These are phyloP conservation scores for Cordyceps pruinosa DNA, from an alignment of 2,329 filamentous ascomycete species.

Conservation along the genomic window DNA sequence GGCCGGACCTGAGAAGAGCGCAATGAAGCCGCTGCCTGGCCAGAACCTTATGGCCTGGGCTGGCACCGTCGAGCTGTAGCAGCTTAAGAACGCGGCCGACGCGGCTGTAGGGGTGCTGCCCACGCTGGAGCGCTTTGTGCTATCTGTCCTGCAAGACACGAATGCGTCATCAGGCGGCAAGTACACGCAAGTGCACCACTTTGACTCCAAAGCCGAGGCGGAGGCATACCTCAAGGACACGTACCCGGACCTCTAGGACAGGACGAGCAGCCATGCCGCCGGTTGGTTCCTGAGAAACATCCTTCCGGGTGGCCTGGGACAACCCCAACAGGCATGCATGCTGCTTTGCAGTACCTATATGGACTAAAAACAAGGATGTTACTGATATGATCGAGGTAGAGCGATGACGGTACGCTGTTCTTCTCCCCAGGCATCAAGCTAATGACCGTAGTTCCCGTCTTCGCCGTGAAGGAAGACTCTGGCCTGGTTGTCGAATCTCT, in stretches of 20 bases:
- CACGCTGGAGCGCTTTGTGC: slow-evolving; percentile 30
- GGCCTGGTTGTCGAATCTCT: slow-evolving; percentile 20
- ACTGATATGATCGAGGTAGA: slow-evolving; percentile 10
- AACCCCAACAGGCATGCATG: slow-evolving; percentile 13
- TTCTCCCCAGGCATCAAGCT: slow-evolving; percentile 15
- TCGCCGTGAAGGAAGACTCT: slow-evolving; percentile 21
- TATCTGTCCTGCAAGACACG: slow-evolving; percentile 30
- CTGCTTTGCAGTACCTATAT: no score
- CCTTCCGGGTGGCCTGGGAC: neutral
- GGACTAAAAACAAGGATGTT: no score
- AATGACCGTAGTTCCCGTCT: slow-evolving; percentile 18
- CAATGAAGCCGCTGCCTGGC: slow-evolving; percentile 7
- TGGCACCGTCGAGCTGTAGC: slow-evolving; percentile 26
- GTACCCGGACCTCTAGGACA: slow-evolving; percentile 18
- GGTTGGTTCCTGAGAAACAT: slow-evolving; percentile 18
- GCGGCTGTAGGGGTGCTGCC: slow-evolving; percentile 25
- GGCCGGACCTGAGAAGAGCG: slow-evolving; percentile 11
- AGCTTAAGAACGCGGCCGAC: slow-evolving; percentile 30
- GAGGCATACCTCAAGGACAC: slow-evolving; percentile 21
- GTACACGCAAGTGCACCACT: slow-evolving; percentile 34
- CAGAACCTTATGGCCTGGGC: slow-evolving; percentile 17
- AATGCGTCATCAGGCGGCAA: slow-evolving; percentile 33
- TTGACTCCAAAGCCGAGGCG: slow-evolving; percentile 33
- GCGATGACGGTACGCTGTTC: slow-evolving; percentile 15
- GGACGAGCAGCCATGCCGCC: slow-evolving; percentile 18